Evolutionary conservation across 352 stramenopile species (phyloP).

Genomic region (Phytophthora boehmeriae): DNA sequence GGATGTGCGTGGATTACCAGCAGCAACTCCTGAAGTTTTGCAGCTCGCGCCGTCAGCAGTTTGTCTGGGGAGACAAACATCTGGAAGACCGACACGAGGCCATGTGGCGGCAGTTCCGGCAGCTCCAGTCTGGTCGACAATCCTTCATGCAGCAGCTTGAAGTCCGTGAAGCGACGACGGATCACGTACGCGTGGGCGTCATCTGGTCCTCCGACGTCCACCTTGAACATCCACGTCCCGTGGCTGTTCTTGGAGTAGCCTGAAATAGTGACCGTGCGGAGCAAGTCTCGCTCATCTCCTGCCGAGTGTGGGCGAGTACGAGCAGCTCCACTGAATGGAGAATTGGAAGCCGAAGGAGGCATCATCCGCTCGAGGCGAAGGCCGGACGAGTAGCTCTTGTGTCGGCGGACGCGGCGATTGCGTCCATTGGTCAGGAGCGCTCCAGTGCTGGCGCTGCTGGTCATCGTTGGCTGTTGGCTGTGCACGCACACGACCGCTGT

Average conservation of each 20-base stretch:
- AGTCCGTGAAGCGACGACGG: constrained; percentile 77
- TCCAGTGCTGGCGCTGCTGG: constrained; percentile 26
- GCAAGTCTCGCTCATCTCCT: constrained; percentile 52
- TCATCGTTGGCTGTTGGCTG: constrained; percentile 22
- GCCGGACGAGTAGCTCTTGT: constrained; percentile 73
- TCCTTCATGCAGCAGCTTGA: constrained; percentile 69
- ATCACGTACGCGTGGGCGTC: constrained; percentile 68
- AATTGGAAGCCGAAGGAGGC: constrained; percentile 6
- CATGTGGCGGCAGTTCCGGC: constrained; percentile 64
- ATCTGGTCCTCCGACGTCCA: constrained; percentile 59
- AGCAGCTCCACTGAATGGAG: constrained; percentile 18
- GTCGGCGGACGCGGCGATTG: constrained; percentile 31
- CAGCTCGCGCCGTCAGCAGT: constrained; percentile 53
- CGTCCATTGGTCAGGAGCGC: constrained; percentile 22
- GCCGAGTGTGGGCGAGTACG: constrained; percentile 61
- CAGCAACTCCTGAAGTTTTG: constrained; percentile 61
- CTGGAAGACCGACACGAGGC: constrained; percentile 70
- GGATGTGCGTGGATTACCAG: constrained; percentile 64
- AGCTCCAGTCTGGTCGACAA: constrained; percentile 45
- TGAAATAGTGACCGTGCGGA: constrained; percentile 59
- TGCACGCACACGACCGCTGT: constrained; percentile 25
- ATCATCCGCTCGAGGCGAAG: constrained; percentile 56
- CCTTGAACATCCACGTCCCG: constrained; percentile 81
- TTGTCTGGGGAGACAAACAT: constrained; percentile 70
- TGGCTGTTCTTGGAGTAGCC: constrained; percentile 67